Base-by-base conservation (phyloP, 2,329 filamentous ascomycete species). In the Apiospora aurea region DNA sequence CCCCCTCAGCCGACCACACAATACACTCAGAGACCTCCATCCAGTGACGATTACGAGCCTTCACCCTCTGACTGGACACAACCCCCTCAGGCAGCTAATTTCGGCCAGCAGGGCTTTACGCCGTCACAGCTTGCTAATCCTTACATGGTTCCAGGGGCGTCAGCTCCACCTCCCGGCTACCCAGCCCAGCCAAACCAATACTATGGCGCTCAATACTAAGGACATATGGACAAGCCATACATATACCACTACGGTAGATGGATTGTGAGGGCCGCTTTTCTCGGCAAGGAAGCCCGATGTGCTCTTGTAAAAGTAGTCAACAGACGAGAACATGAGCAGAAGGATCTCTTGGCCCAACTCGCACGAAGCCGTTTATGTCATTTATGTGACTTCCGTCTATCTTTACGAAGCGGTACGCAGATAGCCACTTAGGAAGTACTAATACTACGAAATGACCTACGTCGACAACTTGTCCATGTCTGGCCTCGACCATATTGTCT, bases 11-110 rank as follows among this genome's bases (percentile, higher is more conserved):
- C 81, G 43, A 77, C 82, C 51, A 81, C 81, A 8, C 83, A 83
- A 1, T 89, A 89, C 1, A 85, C 87, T 5, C 80, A 88, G 70
- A 84, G 87, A 16, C 85, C 87, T 3, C 87, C 86, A 6, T 84
- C 83, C 7, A 83, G 81, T 41, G 82, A 82, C 43, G 82, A 81
- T 4, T 84, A 84, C 49, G 85, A 86, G 68, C 68, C 68, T 26
- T 41, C 57, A 13, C 46, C 68, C 18, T 49, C 44, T 18, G 68
- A 69, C 47, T 69, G 68, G 68, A 18, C 46, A 21, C 68, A 69
- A 26, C 26, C 44, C 44, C 49, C 67, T 51, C 26, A 10, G 34
- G 44, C 68, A 51, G 29, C 79, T 77, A 64, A 79, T 79, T 43
- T 76, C 78, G 1, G 72, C 78, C 21, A 67, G 73, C n/a, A 76